Evolutionary conservation across 2,329 filamentous ascomycete genomes (phyloP).

Genomic region (Mariannaea sp.): DNA sequence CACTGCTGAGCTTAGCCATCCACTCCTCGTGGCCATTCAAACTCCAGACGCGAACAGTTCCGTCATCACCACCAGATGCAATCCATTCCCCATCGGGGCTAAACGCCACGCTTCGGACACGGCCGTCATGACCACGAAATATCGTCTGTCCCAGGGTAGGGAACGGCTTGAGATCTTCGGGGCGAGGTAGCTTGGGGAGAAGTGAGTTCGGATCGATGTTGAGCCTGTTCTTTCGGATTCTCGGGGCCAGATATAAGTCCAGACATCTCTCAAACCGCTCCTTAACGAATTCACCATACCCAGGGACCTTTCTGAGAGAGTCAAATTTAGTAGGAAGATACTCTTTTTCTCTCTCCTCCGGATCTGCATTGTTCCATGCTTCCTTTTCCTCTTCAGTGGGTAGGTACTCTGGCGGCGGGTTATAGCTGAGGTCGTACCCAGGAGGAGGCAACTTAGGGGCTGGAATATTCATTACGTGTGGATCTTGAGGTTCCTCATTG

Average conservation of each 20-base stretch:
- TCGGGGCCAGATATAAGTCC: constrained; percentile 91
- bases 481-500: constrained; percentile 80
- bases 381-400: constrained; percentile 83
- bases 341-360: constrained; percentile 88
- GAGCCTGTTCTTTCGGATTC: constrained; percentile 88
- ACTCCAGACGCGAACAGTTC: constrained; percentile 89
- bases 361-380: constrained; percentile 82
- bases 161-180: constrained; percentile 93
- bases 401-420: constrained; percentile 92
- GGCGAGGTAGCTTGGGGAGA: constrained; percentile 88
- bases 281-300: constrained; percentile 87
- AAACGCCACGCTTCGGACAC: constrained; percentile 82
- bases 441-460: constrained; percentile 93
- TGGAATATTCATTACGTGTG: constrained; percentile 92
- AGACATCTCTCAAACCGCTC: constrained; percentile 95
- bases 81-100: constrained; percentile 86
- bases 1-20: constrained; percentile 77
- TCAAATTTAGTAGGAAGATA: constrained; percentile 84
- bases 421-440: constrained; percentile 94
- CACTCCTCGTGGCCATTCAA: constrained; percentile 88
- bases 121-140: constrained; percentile 85
- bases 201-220: constrained; percentile 96
- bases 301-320: constrained; percentile 87
- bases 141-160: constrained; percentile 87
- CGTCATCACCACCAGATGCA: constrained; percentile 93